phyloP scores from a whole-genome alignment of 257 asterid species.

The Solanum virginianum region DNA sequence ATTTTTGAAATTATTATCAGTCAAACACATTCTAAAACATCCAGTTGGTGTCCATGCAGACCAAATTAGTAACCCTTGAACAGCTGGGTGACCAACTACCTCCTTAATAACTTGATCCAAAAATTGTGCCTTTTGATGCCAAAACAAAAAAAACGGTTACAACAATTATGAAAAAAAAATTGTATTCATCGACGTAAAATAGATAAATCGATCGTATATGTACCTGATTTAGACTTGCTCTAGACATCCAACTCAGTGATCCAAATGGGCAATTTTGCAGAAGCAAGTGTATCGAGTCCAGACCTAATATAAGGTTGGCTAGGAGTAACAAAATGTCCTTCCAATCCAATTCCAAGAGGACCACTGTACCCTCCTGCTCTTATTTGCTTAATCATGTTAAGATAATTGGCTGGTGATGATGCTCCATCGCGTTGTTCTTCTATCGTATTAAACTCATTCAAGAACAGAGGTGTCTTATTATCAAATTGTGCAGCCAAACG shows the following conservation, averaged over 20 bases:
- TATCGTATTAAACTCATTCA: conserved; percentile 56
- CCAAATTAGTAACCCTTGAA: conserved; percentile 46
- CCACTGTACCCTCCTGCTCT: conserved; percentile 20
- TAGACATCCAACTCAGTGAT: conserved; percentile 54
- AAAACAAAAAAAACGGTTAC: too few relatives aligned
- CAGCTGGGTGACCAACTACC: conserved; percentile 21
- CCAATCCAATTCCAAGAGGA: conserved; percentile 25
- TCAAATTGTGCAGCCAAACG: conserved; percentile 23
- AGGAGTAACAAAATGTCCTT: conserved; percentile 25
- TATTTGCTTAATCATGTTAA: conserved; percentile 28
- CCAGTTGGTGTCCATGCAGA: conserved; percentile 34
- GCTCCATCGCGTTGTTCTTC: conserved; percentile 27
- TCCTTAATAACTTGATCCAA: conserved; percentile 41
- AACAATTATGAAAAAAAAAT: background rate
- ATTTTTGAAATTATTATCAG: conserved; percentile 41
- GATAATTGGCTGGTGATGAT: conserved; percentile 31
- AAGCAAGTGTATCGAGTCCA: conserved; percentile 37
- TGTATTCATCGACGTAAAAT: background rate
- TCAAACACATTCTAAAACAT: conserved; percentile 55
- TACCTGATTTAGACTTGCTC: conserved; percentile 31
- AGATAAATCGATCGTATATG: background rate
- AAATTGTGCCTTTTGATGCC: conserved; percentile 15
- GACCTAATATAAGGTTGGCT: conserved; percentile 29
- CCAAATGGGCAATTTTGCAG: conserved; percentile 54
- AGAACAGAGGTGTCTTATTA: conserved; percentile 25